These are phyloP conservation scores for Venturia oleaginea DNA, from an alignment of 2,329 filamentous ascomycete genomes.

Conservation along the genomic window DNA sequence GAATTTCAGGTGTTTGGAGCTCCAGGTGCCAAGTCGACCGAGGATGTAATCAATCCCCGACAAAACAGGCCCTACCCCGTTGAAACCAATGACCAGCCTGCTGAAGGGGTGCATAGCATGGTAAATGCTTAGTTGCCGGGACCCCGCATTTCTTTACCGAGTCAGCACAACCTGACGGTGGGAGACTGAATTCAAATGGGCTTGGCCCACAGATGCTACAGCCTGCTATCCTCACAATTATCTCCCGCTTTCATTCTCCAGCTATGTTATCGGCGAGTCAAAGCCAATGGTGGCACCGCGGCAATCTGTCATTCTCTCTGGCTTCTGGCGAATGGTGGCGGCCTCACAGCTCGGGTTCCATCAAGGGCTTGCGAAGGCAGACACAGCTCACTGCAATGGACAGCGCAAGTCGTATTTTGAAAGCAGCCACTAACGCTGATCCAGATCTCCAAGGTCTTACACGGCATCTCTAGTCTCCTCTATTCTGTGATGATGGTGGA, in stretches of 20 bases:
- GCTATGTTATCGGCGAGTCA: no score
- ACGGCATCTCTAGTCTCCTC: slow-evolving; percentile 27
- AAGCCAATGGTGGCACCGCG: no score
- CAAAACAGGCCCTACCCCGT: not conserved
- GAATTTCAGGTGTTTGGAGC: not conserved
- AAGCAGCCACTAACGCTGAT: slow-evolving; percentile 21
- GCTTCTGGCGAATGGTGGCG: slow-evolving; percentile 34
- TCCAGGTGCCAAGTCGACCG: not conserved
- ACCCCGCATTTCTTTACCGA: no score
- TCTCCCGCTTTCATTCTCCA: no score
- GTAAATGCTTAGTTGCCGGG: no score
- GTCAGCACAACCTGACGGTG: no score
- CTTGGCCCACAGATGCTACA: no score
- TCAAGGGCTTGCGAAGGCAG: slow-evolving; percentile 18
- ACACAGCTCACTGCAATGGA: slow-evolving; percentile 23
- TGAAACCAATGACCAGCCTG: not conserved
- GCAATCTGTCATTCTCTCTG: no score
- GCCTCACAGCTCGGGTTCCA: slow-evolving; percentile 32
- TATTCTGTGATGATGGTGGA: slow-evolving; percentile 36
- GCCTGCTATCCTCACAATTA: no score
- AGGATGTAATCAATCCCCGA: not conserved
- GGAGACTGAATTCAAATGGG: no score
- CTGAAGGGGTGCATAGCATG: no score
- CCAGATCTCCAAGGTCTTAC: slow-evolving; percentile 19
- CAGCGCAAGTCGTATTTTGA: slow-evolving; percentile 26